phyloP scores from a whole-genome alignment of 2,329 filamentous ascomycete species.

The Xylaria sp. region DNA sequence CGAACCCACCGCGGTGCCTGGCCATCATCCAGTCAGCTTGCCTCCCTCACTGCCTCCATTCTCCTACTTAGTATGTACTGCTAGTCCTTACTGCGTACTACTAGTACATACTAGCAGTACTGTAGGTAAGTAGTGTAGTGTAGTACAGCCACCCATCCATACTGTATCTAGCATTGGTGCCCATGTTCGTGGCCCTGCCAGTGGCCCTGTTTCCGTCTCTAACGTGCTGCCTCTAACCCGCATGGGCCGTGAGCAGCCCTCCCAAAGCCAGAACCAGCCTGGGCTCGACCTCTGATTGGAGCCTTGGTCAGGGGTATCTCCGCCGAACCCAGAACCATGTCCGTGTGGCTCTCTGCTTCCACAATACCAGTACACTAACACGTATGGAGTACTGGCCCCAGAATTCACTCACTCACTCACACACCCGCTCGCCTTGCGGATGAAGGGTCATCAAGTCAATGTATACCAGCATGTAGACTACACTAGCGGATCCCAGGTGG shows the following conservation, averaged over 20 bases:
- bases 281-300: constrained; percentile 29
- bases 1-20: constrained; percentile 27
- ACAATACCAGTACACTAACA: neutral
- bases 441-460: neutral
- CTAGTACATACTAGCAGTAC: too few relatives aligned
- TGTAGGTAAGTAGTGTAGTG: too few relatives aligned
- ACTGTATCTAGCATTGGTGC: constrained; percentile 27
- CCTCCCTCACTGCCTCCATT: constrained; percentile 19
- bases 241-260: constrained; percentile 22
- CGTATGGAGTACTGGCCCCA: neutral
- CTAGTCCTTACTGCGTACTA: neutral
- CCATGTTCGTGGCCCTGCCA: neutral
- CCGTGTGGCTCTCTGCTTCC: constrained; percentile 30
- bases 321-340: constrained; percentile 30
- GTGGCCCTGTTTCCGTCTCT: constrained; percentile 21
- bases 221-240: constrained; percentile 21
- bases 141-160: constrained; percentile 27
- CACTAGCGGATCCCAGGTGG: neutral
- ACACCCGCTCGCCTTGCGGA: neutral
- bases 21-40: constrained; percentile 36
- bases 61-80: too few relatives aligned
- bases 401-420: neutral
- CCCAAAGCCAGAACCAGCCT: constrained; percentile 5
- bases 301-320: constrained; percentile 27
- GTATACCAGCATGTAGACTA: neutral